Evolutionary conservation across 2,329 filamentous ascomycete species (phyloP), one percentile per base, ranked within the genome.

Genomic region (Phyllosticta ampelicida): DNA sequence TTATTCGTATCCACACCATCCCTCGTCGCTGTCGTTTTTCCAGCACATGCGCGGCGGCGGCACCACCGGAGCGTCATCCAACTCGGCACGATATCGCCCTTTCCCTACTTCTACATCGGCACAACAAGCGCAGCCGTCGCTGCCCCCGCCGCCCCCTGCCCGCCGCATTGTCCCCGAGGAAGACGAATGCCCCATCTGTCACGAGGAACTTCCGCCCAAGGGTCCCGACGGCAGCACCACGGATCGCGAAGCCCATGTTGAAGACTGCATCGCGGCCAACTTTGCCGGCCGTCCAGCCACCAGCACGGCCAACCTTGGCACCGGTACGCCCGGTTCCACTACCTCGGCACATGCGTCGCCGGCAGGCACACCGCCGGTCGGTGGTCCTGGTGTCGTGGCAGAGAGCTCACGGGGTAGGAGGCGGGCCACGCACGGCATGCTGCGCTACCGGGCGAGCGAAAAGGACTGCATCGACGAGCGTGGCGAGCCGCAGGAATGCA

Each of bases 161-260:
- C 61, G 66, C 11, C 63, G 67, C 5, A 60, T 69, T 60, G 68
- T 77, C 11, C 64, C 69, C 1, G 88, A 91, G 68, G 87, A 90
- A 66, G 87, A 91, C 67, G 86, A 89, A 65, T 92, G 88, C 61
- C 87, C 87, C 0, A 80, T 91, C 51, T 92, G 88, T 65, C 86
- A 88, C 65, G 73, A 77, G 44, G 86, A 90, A 70, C 77, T 90
- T 3, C 86, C 87, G 0, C 79, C 82, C 1, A 71, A 68, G 56
- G 69, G 65, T 4, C 64, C 66, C 0, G 62, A 69, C 21, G 70
- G 69, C 8, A 73, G 74, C 16, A 74, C 77, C 20, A 61, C 63
- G 1, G 66, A 68, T 3, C 70, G 77, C 23, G 74, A 75, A 61
- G 66, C 67, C 13, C 78, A 80, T 60, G 72, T 80, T 16, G 66